Conservation (phyloP, 176 grass and related monocot genomes). For the Poa annua region DNA sequence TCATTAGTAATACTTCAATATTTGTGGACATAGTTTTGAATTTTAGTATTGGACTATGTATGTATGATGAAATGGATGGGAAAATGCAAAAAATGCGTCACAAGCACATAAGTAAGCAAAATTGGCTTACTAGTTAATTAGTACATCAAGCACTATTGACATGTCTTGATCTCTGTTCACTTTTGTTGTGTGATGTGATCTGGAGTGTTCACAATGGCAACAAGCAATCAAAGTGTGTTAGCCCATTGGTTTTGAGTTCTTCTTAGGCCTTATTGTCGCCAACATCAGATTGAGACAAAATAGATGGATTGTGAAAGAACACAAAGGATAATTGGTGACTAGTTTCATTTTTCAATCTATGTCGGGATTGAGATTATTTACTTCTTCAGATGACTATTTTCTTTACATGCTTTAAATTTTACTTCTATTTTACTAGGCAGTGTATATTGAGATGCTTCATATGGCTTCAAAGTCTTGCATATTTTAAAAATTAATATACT, state of each 20-base stretch:
- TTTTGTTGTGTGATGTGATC: constrained; percentile 26
- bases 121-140: constrained; percentile 30
- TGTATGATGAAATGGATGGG: neutral
- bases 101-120: constrained; percentile 32
- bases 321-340: neutral
- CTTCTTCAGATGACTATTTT: neutral
- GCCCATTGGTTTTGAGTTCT: neutral
- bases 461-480: neutral
- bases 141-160: constrained; percentile 26
- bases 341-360: neutral
- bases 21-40: neutral
- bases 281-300: neutral
- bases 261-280: constrained; percentile 1
- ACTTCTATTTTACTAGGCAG: neutral
- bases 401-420: neutral
- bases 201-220: constrained; percentile 72
- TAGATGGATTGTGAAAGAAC: neutral
- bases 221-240: constrained; percentile 43
- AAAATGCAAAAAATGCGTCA: neutral
- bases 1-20: neutral
- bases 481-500: neutral
- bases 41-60: neutral
- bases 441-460: neutral
- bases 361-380: neutral
- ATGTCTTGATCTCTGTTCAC: constrained; percentile 15